Evolutionary conservation across 495 filamentous ascomycete species (phyloP).

Genomic region (Lophium mytilinum): DNA sequence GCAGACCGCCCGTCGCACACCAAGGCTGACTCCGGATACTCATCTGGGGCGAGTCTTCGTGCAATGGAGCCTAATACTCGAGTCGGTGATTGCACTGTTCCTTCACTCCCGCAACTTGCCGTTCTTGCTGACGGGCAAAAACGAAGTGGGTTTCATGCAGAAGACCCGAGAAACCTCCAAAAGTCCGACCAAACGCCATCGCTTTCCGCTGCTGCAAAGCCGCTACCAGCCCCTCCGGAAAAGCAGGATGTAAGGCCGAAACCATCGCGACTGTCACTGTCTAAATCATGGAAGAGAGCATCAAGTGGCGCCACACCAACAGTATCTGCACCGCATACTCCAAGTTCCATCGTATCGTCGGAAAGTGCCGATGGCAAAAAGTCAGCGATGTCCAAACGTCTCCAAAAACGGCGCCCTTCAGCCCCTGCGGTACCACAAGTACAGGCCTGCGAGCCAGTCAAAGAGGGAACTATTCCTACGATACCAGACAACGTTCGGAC

Average conservation of each 20-base stretch:
- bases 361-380: slow-evolving; percentile 9
- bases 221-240: slow-evolving; percentile 11
- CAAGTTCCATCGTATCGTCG: slow-evolving; percentile 7
- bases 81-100: slow-evolving; percentile 3
- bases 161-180: slow-evolving; percentile 26
- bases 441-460: slow-evolving; percentile 13
- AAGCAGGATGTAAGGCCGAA: background rate
- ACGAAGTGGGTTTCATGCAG: slow-evolving; percentile 19
- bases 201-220: slow-evolving; percentile 9
- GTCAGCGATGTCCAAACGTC: slow-evolving; percentile 13
- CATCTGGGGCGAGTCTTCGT: slow-evolving; percentile 21
- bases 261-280: background rate
- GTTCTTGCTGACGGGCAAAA: slow-evolving; percentile 8
- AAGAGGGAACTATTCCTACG: slow-evolving; percentile 13
- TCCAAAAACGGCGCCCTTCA: slow-evolving; percentile 30
- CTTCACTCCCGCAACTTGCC: slow-evolving; percentile 1
- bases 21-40: slow-evolving; percentile 27
- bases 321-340: background rate
- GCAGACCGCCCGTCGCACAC: slow-evolving; percentile 10
- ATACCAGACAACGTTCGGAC: slow-evolving; percentile 12
- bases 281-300: background rate
- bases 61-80: background rate
- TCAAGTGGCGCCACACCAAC: background rate
- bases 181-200: slow-evolving; percentile 27
- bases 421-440: slow-evolving; percentile 9